These are phyloP conservation scores for Lotmaria passim DNA, from an alignment of 208 protist genomes.

Conservation along the genomic window DNA sequence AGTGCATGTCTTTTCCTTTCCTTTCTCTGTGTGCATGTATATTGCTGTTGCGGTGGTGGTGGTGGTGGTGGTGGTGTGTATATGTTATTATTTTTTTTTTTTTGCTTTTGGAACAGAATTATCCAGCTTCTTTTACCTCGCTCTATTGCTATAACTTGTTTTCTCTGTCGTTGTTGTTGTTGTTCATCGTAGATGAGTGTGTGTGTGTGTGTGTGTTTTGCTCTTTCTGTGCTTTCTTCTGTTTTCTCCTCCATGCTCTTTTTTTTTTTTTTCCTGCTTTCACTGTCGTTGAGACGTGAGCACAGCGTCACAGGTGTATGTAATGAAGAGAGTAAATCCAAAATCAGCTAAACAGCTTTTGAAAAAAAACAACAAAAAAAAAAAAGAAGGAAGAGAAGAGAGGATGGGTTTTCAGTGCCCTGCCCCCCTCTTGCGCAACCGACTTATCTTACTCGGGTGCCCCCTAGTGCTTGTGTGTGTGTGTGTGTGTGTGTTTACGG, in stretches of 20 bases:
- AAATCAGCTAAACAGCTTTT: too few relatives aligned
- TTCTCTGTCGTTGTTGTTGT: not conserved
- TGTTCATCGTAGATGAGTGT: not conserved
- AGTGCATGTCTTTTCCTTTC: not conserved
- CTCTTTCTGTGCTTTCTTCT: not conserved
- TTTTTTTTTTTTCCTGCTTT: not conserved
- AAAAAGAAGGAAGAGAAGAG: too few relatives aligned
- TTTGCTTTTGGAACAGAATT: not conserved
- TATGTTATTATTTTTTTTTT: not conserved
- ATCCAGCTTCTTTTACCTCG: not conserved
- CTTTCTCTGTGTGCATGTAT: constrained; percentile 8
- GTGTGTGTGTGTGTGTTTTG: constrained; percentile 7
- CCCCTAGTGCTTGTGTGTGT: not conserved
- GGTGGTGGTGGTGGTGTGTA: too few relatives aligned
- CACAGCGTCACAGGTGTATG: too few relatives aligned
- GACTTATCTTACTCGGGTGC: too few relatives aligned
- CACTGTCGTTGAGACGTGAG: not conserved
- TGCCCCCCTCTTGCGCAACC: too few relatives aligned
- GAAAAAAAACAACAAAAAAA: too few relatives aligned
- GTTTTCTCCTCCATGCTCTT: not conserved
- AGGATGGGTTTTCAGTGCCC: too few relatives aligned
- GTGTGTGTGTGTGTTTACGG: not conserved
- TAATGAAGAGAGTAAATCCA: too few relatives aligned
- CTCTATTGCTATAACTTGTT: not conserved
- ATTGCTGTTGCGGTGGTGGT: too few relatives aligned